Conservation (phyloP, 805 yeast genomes). For the Lachancea nothofagi region DNA sequence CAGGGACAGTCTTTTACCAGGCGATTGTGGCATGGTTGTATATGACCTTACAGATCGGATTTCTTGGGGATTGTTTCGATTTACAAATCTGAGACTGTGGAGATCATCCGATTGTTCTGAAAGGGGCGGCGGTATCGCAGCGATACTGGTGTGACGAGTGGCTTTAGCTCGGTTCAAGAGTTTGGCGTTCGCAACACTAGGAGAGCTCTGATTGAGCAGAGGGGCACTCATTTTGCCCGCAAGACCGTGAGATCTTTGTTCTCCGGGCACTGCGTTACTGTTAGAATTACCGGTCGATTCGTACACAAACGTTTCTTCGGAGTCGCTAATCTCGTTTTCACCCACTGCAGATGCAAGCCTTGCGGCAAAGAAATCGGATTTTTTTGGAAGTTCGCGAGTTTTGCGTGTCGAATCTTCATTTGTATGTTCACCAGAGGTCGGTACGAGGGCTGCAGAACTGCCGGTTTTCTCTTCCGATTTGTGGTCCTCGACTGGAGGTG, state of each 20-base stretch:
- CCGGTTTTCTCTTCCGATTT: neutral
- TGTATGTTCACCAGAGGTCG: neutral
- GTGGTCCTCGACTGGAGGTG: neutral
- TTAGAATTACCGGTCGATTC: conserved; percentile 43
- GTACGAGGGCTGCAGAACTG: neutral
- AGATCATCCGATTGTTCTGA: conserved; percentile 7
- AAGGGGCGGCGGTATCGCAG: conserved; percentile 22
- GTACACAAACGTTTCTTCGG: conserved; percentile 95
- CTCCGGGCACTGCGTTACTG: conserved; percentile 24
- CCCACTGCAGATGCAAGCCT: conserved; percentile 90
- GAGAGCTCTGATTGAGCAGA: conserved; percentile 22
- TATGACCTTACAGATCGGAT: conserved; percentile 25
- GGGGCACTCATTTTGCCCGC: conserved; percentile 33
- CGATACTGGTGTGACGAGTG: conserved; percentile 31
- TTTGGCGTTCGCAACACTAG: conserved; percentile 10
- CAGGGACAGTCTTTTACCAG: conserved; percentile 24
- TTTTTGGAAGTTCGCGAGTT: conserved; percentile 36
- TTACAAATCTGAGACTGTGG: conserved; percentile 13
- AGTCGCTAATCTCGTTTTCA: conserved; percentile 79
- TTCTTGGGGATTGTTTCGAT: conserved; percentile 16
- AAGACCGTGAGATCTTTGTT: conserved; percentile 23
- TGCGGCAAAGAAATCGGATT: conserved; percentile 93
- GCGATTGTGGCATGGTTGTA: conserved; percentile 18
- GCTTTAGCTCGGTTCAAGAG: conserved; percentile 26
- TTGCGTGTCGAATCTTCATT: conserved; percentile 3